phyloP scores from a whole-genome alignment of 306 rosid genomes.

The Arachis stenosperma region DNA sequence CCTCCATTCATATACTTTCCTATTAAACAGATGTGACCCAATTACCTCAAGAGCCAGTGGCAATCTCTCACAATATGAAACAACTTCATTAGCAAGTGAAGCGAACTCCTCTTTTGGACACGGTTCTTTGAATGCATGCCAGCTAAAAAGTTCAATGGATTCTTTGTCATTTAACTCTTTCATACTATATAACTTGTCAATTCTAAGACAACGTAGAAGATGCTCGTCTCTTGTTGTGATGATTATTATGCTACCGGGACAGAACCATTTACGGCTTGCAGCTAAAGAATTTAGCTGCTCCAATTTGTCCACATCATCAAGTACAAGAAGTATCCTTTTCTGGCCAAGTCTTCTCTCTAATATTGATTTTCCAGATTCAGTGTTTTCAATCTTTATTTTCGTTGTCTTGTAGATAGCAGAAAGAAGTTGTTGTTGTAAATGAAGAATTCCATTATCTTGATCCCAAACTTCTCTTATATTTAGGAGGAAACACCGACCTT shows the following conservation, averaged over 20 bases:
- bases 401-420: background rate
- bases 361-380: background rate
- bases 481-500: background rate
- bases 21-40: constrained; percentile 11
- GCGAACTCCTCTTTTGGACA: background rate
- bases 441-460: background rate
- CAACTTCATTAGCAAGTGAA: background rate
- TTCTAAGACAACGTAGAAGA: background rate
- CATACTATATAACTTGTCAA: background rate
- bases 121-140: constrained; percentile 39
- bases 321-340: constrained; percentile 19
- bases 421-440: constrained; percentile 16
- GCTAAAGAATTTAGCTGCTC: constrained; percentile 22
- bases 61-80: constrained; percentile 25
- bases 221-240: constrained; percentile 18
- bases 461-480: background rate
- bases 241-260: constrained; percentile 29
- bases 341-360: constrained; percentile 2
- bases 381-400: background rate
- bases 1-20: background rate
- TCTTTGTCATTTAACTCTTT: constrained; percentile 2
- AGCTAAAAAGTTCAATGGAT: constrained; percentile 39
- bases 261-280: constrained; percentile 27
- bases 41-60: constrained; percentile 39
- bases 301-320: constrained; percentile 26